A percentile compares a stretch with the other conserved stretches of the same genome.
Evolutionary conservation across 306 rosid genomes (phyloP).

Genomic region (Castanopsis chinensis): DNA sequence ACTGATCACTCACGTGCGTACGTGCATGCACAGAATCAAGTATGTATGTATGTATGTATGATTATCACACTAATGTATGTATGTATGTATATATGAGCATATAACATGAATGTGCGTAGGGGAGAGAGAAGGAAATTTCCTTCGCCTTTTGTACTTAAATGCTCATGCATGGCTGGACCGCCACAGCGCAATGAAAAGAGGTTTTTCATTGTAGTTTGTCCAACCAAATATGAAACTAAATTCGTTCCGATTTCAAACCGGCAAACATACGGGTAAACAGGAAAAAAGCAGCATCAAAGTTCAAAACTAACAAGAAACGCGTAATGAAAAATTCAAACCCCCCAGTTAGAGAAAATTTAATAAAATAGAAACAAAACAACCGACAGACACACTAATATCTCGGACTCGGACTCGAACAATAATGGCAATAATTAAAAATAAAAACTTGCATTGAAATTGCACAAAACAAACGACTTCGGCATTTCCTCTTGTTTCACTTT

Average conservation of each 20-base stretch:
- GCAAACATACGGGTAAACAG: slow-evolving; percentile 52
- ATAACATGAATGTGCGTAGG: slow-evolving; percentile 15
- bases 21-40: too few species aligned
- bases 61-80: neutral
- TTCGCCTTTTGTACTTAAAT: slow-evolving; percentile 42
- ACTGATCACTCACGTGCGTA: too few species aligned
- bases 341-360: slow-evolving; percentile 14
- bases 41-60: neutral
- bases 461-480: slow-evolving; percentile 26
- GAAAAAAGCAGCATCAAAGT: slow-evolving; percentile 47
- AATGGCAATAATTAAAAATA: neutral
- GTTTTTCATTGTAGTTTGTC: slow-evolving; percentile 8
- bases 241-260: slow-evolving; percentile 37
- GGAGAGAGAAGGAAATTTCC: slow-evolving; percentile 1
- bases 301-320: slow-evolving; percentile 44
- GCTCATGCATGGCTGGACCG: slow-evolving; percentile 45
- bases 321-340: slow-evolving; percentile 24
- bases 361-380: slow-evolving; percentile 2
- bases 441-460: slow-evolving; percentile 19
- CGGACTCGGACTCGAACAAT: slow-evolving; percentile 21
- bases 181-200: slow-evolving; percentile 18
- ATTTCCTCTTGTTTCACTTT: slow-evolving; percentile 19
- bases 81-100: neutral
- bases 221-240: slow-evolving; percentile 28
- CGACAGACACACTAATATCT: slow-evolving; percentile 19